These are phyloP conservation scores for Chalara sp. DNA, from an alignment of 2,329 filamentous ascomycete genomes.

Conservation along the genomic window DNA sequence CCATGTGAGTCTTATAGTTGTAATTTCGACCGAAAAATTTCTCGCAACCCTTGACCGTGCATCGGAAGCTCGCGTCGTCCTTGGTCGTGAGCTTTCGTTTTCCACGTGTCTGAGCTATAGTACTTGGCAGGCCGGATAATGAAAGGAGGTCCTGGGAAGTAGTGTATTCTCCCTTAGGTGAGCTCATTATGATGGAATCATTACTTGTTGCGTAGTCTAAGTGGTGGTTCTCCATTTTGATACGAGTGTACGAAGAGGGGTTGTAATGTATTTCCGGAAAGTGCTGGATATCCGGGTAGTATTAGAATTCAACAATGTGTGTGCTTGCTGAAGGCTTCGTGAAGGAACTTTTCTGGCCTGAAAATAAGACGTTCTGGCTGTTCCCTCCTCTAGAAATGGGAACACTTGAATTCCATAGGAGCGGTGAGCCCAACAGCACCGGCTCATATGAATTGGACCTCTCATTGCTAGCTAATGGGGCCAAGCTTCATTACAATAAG, in stretches of 20 bases:
- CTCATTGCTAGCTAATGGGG: no score
- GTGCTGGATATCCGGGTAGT: conserved; percentile 23
- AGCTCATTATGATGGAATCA: conserved; percentile 19
- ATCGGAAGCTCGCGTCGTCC: conserved; percentile 66
- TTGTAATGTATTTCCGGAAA: conserved; percentile 23
- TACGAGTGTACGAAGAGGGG: conserved; percentile 22
- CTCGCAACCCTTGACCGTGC: conserved; percentile 61
- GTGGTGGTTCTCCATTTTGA: conserved; percentile 28
- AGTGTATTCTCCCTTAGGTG: conserved; percentile 23
- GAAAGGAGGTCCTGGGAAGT: conserved; percentile 19
- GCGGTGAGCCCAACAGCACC: no score
- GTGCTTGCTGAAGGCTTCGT: no score
- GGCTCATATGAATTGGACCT: no score
- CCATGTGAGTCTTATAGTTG: conserved; percentile 81
- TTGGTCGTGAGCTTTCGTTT: conserved; percentile 52
- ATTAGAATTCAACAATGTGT: no score
- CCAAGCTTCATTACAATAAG: no score
- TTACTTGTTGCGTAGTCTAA: conserved; percentile 18
- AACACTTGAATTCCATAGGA: no score
- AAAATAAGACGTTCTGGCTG: no score
- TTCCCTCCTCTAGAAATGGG: no score
- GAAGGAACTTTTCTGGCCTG: no score
- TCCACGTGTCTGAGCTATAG: conserved; percentile 21
- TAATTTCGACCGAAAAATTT: conserved; percentile 78
- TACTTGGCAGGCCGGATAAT: conserved; percentile 19